Conservation (phyloP, 192 early-diverging fungal species). For the Pilaira anomala region DNA sequence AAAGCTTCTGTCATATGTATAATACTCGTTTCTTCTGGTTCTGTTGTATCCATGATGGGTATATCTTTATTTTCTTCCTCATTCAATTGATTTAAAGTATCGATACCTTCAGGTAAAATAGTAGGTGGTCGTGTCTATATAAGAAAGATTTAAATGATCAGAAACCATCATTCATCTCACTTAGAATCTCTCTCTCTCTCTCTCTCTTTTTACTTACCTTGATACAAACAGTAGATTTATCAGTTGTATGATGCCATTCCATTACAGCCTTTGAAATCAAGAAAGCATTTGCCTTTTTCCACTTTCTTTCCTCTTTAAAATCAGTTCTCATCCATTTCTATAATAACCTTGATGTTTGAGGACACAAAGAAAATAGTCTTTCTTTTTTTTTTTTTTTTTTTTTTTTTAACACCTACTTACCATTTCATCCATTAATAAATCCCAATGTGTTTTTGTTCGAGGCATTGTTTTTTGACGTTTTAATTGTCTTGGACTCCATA, state of each 20-base stretch:
- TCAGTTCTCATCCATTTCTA: constrained; percentile 79
- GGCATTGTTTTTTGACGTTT: constrained; percentile 56
- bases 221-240: constrained; percentile 68
- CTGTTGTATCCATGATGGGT: neutral
- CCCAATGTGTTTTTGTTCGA: constrained; percentile 67
- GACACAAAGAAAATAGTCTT: too few species aligned
- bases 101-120: too few species aligned
- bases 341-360: neutral
- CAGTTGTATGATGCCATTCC: constrained; percentile 70
- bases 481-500: constrained; percentile 76
- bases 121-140: too few species aligned
- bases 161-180: too few species aligned
- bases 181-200: too few species aligned
- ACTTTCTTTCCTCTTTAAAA: constrained; percentile 76
- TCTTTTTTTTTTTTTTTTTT: neutral
- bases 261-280: constrained; percentile 59
- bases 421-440: constrained; percentile 78
- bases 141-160: too few species aligned
- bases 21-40: neutral
- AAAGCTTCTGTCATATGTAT: neutral
- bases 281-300: constrained; percentile 76
- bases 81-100: neutral
- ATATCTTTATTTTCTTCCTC: neutral
- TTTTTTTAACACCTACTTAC: constrained; percentile 35
- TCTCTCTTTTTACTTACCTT: constrained; percentile 40